phyloP scores from a whole-genome alignment of 2,329 filamentous ascomycete genomes.

The Phyllosticta citribraziliensis region DNA sequence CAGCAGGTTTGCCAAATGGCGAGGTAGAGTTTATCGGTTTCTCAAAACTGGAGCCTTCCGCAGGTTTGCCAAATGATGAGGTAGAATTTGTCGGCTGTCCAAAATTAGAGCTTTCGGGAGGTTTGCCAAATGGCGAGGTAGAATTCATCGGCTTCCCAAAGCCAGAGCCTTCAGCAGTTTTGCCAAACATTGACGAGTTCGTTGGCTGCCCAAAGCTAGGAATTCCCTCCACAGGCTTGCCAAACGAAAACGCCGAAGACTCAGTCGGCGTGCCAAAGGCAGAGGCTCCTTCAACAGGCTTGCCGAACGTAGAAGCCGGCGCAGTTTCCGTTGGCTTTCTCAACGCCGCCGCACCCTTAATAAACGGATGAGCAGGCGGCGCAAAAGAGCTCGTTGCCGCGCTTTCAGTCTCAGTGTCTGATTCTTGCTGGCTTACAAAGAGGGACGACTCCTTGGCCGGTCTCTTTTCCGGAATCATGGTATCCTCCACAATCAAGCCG shows the following conservation, averaged over 20 bases:
- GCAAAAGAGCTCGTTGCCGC: background rate
- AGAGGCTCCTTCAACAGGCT: too few relatives aligned
- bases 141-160: background rate
- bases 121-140: background rate
- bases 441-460: slow-evolving; percentile 21
- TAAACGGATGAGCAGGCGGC: background rate
- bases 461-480: slow-evolving; percentile 19
- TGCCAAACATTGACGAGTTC: background rate
- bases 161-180: background rate
- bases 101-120: background rate
- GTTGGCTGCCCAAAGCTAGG: background rate
- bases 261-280: background rate
- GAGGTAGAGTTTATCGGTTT: background rate
- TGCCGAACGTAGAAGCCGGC: too few relatives aligned
- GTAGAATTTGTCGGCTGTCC: background rate
- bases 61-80: background rate
- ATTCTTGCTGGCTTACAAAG: slow-evolving; percentile 21
- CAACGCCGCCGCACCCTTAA: background rate
- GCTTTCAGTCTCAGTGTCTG: slow-evolving; percentile 12
- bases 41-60: background rate
- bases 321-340: too few relatives aligned
- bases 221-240: background rate
- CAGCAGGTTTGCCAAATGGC: background rate
- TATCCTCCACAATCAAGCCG: slow-evolving; percentile 36
- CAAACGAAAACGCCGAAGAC: background rate